Evolutionary conservation across 768 basidiomycete genomes (phyloP).

Genomic region (Agrocybe pediades): DNA sequence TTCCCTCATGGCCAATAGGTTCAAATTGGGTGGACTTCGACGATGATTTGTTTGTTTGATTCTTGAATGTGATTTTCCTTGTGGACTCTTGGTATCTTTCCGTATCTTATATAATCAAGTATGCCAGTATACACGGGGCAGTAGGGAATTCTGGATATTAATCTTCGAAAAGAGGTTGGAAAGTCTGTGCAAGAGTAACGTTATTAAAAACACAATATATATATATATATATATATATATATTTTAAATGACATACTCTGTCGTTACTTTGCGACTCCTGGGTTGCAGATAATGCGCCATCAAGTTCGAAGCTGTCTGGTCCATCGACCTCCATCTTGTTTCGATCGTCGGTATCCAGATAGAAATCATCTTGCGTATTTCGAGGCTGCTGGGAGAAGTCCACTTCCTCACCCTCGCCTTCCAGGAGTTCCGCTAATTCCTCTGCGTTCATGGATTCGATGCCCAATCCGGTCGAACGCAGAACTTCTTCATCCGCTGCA

Average conservation of each 20-base stretch:
- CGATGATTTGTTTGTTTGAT: constrained; percentile 29
- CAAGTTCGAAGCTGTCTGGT: constrained; percentile 36
- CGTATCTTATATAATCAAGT: too few relatives aligned
- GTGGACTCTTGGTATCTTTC: too few relatives aligned
- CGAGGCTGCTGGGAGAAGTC: constrained; percentile 32
- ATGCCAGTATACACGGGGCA: too few relatives aligned
- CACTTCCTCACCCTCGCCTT: constrained; percentile 61
- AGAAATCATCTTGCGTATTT: constrained; percentile 8
- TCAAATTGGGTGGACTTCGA: constrained; percentile 29
- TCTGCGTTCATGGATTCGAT: constrained; percentile 65
- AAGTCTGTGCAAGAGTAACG: too few relatives aligned
- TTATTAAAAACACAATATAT: constrained; percentile 3
- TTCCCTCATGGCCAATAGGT: constrained; percentile 33
- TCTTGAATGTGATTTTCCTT: too few relatives aligned
- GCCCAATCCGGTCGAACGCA: constrained; percentile 65
- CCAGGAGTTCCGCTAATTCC: constrained; percentile 62
- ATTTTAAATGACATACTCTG: constrained; percentile 29
- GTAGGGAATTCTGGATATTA: constrained; percentile 22
- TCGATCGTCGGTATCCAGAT: constrained; percentile 1
- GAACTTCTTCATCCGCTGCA: constrained; percentile 48
- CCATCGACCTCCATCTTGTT: constrained; percentile 22
- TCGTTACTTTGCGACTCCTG: constrained; percentile 33
- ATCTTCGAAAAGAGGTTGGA: constrained; percentile 56
- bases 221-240: background rate
- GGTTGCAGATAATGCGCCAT: constrained; percentile 39